Percentiles rank a stretch among this genome's conserved stretches.
Evolutionary conservation across 805 yeast species (phyloP).

Genomic region (Ogataea nakhonphanomensis): DNA sequence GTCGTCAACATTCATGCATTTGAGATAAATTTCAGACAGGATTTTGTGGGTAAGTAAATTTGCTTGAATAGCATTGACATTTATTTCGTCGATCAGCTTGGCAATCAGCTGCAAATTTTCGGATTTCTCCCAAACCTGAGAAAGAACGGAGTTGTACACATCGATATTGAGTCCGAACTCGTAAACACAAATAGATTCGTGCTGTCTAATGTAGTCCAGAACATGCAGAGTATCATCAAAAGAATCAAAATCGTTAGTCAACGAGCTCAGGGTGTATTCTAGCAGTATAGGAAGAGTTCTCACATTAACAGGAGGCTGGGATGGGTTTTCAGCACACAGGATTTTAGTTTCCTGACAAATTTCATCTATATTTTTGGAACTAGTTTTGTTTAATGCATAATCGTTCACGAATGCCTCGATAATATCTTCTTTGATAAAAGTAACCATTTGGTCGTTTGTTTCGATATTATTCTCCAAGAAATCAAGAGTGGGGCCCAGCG

Average conservation of each 20-base stretch:
- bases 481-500: conserved; percentile 20
- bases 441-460: conserved; percentile 20
- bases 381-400: not conserved
- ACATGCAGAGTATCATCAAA: conserved; percentile 24
- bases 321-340: conserved; percentile 15
- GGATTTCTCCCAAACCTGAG: conserved; percentile 29
- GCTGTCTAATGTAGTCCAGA: conserved; percentile 25
- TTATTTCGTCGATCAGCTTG: conserved; percentile 27
- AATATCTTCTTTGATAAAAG: conserved; percentile 19
- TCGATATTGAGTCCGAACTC: conserved; percentile 31
- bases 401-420: conserved; percentile 18
- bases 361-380: not conserved
- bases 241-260: conserved; percentile 31
- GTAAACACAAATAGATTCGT: conserved; percentile 29
- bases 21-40: conserved; percentile 25
- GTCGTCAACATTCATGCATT: conserved; percentile 28
- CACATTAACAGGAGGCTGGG: conserved; percentile 21
- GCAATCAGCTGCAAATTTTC: conserved; percentile 25
- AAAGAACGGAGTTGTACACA: conserved; percentile 28
- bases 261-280: conserved; percentile 27
- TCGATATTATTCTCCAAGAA: conserved; percentile 23
- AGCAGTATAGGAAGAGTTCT: conserved; percentile 29
- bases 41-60: conserved; percentile 28
- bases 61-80: conserved; percentile 30
- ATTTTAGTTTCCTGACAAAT: conserved; percentile 3